phyloP scores from a whole-genome alignment of 495 filamentous ascomycete genomes.

The Penicillium cataractarum region DNA sequence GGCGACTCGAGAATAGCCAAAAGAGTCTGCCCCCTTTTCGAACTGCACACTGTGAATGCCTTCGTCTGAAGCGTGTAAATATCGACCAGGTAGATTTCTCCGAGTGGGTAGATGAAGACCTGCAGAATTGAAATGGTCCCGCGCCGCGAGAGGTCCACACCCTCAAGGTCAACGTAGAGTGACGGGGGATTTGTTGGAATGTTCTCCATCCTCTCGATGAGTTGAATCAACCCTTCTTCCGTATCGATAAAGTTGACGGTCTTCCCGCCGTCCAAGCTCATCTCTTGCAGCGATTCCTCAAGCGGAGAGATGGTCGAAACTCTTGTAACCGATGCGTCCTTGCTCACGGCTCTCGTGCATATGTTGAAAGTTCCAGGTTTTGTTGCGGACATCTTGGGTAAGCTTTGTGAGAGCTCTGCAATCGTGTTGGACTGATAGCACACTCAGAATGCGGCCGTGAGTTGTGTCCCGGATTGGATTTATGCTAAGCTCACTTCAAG shows the following conservation, averaged over 20 bases:
- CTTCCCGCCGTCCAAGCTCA: neutral
- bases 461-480: neutral
- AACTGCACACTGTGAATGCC: slow-evolving; percentile 46
- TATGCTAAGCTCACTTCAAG: neutral
- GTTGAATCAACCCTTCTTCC: neutral
- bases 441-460: neutral
- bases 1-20: slow-evolving; percentile 53
- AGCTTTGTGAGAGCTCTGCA: neutral
- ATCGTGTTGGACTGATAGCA: neutral
- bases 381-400: neutral
- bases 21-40: slow-evolving; percentile 41
- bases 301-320: neutral
- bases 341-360: neutral
- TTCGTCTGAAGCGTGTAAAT: slow-evolving; percentile 44
- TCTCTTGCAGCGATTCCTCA: neutral
- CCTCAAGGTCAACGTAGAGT: slow-evolving; percentile 61
- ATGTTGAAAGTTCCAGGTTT: neutral
- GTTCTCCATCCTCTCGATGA: neutral
- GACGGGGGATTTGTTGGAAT: slow-evolving; percentile 9
- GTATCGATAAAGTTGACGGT: neutral
- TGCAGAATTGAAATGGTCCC: slow-evolving; percentile 56
- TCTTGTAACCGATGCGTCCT: neutral
- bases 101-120: slow-evolving; percentile 31
- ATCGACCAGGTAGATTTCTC: slow-evolving; percentile 51
- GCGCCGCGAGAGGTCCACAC: slow-evolving; percentile 48